phyloP scores from a whole-genome alignment of 106 monocot genomes.

The Amphibolis antarctica region DNA sequence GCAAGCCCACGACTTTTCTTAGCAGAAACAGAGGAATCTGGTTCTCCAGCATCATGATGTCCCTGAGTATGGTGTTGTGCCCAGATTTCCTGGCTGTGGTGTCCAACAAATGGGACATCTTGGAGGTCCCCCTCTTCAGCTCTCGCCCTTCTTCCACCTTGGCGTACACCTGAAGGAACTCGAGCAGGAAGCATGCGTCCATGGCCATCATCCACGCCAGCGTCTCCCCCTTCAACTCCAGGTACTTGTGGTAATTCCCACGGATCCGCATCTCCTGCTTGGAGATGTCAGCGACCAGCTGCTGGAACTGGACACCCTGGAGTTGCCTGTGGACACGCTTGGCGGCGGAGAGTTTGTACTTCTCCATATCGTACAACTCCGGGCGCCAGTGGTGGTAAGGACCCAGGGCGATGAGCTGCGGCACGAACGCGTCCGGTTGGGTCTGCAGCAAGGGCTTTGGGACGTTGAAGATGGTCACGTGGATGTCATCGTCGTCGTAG shows the following conservation, averaged over 20 bases:
- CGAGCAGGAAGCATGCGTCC: conserved; percentile 39
- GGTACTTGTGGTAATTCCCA: conserved; percentile 25
- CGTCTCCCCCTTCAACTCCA: conserved; percentile 24
- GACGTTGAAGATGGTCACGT: conserved; percentile 37
- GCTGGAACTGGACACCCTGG: conserved; percentile 12
- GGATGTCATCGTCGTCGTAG: conserved; percentile 1
- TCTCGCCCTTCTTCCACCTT: background rate
- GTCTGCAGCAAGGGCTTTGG: conserved; percentile 17
- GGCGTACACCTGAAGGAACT: conserved; percentile 23
- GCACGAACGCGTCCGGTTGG: conserved; percentile 33
- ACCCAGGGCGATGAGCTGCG: conserved; percentile 52
- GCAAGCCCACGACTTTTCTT: conserved; percentile 7
- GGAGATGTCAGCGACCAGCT: conserved; percentile 19
- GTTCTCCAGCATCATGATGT: conserved; percentile 38
- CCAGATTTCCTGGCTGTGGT: conserved; percentile 7
- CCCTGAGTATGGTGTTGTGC: conserved; percentile 13
- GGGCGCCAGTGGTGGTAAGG: conserved; percentile 58
- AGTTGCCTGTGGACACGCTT: conserved; percentile 21
- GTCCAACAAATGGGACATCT: conserved; percentile 11
- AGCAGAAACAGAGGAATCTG: conserved; percentile 35
- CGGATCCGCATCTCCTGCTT: conserved; percentile 23
- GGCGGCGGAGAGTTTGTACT: conserved; percentile 49
- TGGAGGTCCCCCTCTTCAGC: background rate
- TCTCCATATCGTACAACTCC: conserved; percentile 49
- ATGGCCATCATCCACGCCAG: conserved; percentile 49